Percentiles rank a stretch among this genome's conserved stretches.
These are phyloP conservation scores for Cutaneotrichosporon cutaneum DNA, from an alignment of 1,284 basidiomycete species.

Conservation along the genomic window DNA sequence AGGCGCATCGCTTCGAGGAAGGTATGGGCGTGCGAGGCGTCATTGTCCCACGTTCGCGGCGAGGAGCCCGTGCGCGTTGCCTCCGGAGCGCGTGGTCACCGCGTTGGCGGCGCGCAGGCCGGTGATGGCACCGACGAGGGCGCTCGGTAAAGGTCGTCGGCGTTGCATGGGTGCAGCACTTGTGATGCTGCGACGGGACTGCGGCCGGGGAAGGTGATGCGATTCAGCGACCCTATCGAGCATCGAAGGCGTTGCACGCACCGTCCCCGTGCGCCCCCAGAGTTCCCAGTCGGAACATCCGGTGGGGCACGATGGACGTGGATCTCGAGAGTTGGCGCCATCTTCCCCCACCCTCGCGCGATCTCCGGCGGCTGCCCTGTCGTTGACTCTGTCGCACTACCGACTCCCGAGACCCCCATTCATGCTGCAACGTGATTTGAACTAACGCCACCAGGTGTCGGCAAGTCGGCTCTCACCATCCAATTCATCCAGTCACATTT, in stretches of 20 bases:
- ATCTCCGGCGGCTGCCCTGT: background rate
- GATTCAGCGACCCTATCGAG: background rate
- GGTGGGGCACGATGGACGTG: background rate
- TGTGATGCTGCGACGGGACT: background rate
- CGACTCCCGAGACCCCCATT: no score
- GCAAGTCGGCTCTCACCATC: conserved; percentile 89
- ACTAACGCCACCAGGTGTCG: conserved; percentile 66
- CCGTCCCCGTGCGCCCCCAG: background rate
- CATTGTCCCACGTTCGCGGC: no score
- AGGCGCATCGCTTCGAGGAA: background rate
- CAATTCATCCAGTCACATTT: conserved; percentile 91
- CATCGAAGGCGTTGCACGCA: background rate
- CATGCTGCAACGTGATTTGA: background rate
- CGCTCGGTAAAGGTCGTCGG: no score
- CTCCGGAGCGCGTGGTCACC: background rate
- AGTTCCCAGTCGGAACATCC: background rate
- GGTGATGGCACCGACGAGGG: background rate
- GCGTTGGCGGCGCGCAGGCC: background rate
- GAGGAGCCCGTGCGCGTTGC: background rate
- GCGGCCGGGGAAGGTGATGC: background rate
- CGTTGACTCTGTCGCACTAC: no score
- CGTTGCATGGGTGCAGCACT: no score
- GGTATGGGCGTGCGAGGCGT: background rate
- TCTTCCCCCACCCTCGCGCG: background rate
- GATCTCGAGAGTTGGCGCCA: background rate